Evolutionary conservation across 116 monocot genomes (phyloP).

Genomic region (Phalaenopsis hybrid): DNA sequence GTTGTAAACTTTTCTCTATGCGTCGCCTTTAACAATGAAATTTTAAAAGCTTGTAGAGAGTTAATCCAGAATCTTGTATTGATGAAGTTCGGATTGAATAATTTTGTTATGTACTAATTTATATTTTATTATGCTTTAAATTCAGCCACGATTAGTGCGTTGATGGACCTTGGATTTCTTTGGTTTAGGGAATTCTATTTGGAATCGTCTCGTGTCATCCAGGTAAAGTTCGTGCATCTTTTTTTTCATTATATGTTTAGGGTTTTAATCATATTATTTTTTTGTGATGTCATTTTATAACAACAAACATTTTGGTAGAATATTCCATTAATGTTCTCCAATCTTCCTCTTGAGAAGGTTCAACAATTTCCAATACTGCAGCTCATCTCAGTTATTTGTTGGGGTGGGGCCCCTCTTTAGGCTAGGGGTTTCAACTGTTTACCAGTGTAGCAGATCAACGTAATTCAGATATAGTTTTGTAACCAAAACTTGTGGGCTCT

Average conservation of each 20-base stretch:
- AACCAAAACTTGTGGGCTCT: too few species aligned
- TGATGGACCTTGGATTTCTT: constrained; percentile 94
- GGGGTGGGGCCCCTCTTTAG: too few species aligned
- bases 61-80: neutral
- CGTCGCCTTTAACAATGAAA: neutral
- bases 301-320: neutral
- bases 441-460: too few species aligned
- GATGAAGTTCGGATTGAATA: neutral
- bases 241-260: neutral
- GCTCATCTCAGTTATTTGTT: neutral
- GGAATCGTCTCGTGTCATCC: constrained; percentile 98
- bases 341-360: neutral
- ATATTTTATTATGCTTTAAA: constrained; percentile 12
- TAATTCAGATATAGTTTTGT: too few species aligned
- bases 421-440: too few species aligned
- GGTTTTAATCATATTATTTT: neutral
- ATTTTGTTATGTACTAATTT: neutral
- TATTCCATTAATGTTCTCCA: neutral
- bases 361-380: neutral
- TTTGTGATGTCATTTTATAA: neutral
- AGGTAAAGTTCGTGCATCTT: constrained; percentile 36
- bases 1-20: too few species aligned
- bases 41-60: neutral
- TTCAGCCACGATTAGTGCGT: constrained; percentile 83
- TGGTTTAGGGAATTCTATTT: constrained; percentile 99